Base-by-base conservation (phyloP, 2,329 filamentous ascomycete genomes). In the Cryphonectria japonica region DNA sequence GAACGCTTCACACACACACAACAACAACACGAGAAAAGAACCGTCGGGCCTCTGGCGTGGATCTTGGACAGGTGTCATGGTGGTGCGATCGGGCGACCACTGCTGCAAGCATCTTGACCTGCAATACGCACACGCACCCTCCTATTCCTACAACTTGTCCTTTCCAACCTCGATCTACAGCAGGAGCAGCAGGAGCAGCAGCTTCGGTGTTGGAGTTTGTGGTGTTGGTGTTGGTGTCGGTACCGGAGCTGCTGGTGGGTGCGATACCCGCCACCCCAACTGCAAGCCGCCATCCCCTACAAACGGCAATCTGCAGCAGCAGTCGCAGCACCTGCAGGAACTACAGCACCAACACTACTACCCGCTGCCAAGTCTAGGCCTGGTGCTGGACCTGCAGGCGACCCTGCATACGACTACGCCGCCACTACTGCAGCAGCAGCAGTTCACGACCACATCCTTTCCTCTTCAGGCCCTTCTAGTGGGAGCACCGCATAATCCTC, bases 51-150 rank as follows among this genome's bases (percentile, higher is more conserved):
- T 57, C 52, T 26, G n/a, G 52, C 52, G 26, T 57, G 13, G 26
- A 26, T 41, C 11, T 34, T 22, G 46, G 62, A 65, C 41, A 34
- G 39, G 34, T 43, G 41, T 50, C 43, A 65, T 65, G 63, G 63
- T 65, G 43, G 63, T 34, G 29, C 26, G 41, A 65, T n/a, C 39
- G 41, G 43, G 63, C 63, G 41, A 50, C 63, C 14, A 65, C 63
- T 50, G 63, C 43, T 50, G 39, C 39, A 26, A 50, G 37, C 34
- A 64, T 39, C 37, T 22, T 19, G 60, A 63, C 14, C 57, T 60
- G 16, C 57, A 14, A 60, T 19, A 19, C 29, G 9, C 32, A 39
- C 39, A 50, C 46, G 7, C 46, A 50, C 8, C 8, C 46, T n/a
- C 22, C 46, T 9, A 2, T 22, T 50, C 43, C 43, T n/a, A 50